Base-by-base conservation (phyloP, 345 rosid genomes). In the Cardamine occulta region DNA sequence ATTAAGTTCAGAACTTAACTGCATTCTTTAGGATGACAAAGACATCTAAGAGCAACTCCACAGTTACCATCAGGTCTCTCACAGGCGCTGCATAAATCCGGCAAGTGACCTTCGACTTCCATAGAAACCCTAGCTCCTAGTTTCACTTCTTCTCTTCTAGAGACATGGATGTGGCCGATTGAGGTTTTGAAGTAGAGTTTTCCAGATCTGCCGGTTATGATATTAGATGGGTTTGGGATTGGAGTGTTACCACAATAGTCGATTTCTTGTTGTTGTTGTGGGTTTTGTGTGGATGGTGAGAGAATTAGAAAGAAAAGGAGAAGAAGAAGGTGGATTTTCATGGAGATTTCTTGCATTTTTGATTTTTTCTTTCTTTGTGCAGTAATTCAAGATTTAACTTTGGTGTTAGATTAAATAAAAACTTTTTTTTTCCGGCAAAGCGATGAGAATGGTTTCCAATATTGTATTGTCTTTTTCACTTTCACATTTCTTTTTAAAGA, bases 1-100 rank as follows among this genome's bases (percentile, higher is more conserved):
- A 34, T 1, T 1, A 56, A 66, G 29, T 0, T 31, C 4, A 26
- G 6, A 19, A 31, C 76, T 89, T 88, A 79, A 88, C 93, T 88
- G 72, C 93, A 88, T 53, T 88, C 72, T 71, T 80, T 75, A 24
- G 90, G 82, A 61, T 90, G 91, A 74, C 96, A 90, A 7, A 88
- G 66, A 79, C 96, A 90, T 71, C 66, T 83, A 53, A 84, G 64
- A 68, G 86, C 96, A 71, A 76, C 82, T 9, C 91, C 91, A 54
- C 96, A 88, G 48, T 80, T 86, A 29, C 93, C 96, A 31, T 81
- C 77, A 15, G 89, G 83, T 84, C 79, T 90, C 18, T 79, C 52
- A 63, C 93, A 90, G 45, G 81, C 80, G 9, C 66, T 70, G 68
- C 96, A 90, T 4, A 88, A 11, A 68, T 87, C 83, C 0, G 93